phyloP scores from a whole-genome alignment of 2,329 filamentous ascomycete species.

The Curvularia hawaiiensis region DNA sequence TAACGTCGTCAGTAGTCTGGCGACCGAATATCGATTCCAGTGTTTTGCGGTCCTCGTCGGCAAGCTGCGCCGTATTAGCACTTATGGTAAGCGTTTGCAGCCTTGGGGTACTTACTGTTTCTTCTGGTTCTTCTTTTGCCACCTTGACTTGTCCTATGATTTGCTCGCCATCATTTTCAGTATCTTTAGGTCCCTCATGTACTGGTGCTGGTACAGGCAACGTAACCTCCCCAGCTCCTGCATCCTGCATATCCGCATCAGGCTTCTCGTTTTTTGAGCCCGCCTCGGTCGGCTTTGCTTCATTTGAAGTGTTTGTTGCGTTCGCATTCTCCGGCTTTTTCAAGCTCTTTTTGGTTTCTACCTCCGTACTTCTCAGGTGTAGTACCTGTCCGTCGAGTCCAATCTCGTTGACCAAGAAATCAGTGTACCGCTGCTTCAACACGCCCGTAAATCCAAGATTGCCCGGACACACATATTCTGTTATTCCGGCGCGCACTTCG shows the following conservation, averaged over 20 bases:
- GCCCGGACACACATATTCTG: slow-evolving; percentile 64
- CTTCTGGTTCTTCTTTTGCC: slow-evolving; percentile 18
- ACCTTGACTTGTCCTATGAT: slow-evolving; percentile 4
- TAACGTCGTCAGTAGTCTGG: slow-evolving; percentile 55
- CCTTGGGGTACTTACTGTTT: slow-evolving; percentile 19
- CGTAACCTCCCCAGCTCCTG: slow-evolving; percentile 21
- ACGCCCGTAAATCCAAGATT: slow-evolving; percentile 66
- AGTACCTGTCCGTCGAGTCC: slow-evolving; percentile 74
- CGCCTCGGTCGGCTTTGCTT: slow-evolving; percentile 17
- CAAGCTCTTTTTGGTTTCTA: slow-evolving; percentile 24
- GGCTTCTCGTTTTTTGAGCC: slow-evolving; percentile 32
- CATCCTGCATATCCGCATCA: slow-evolving; percentile 26
- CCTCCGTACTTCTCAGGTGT: slow-evolving; percentile 64
- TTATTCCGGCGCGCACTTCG: slow-evolving; percentile 62
- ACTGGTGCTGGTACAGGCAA: slow-evolving; percentile 6
- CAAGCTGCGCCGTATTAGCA: slow-evolving; percentile 35
- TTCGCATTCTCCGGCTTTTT: slow-evolving; percentile 23
- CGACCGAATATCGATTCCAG: slow-evolving; percentile 58
- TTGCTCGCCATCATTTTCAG: slow-evolving; percentile 16
- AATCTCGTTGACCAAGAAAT: slow-evolving; percentile 93
- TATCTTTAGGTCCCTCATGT: neutral
- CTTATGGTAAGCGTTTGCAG: neutral
- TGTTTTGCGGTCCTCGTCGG: slow-evolving; percentile 45
- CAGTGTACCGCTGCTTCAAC: slow-evolving; percentile 79
- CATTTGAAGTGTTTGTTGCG: slow-evolving; percentile 9